Base-by-base conservation (phyloP, 2,329 filamentous ascomycete genomes). In the Fusarium beomiforme region DNA sequence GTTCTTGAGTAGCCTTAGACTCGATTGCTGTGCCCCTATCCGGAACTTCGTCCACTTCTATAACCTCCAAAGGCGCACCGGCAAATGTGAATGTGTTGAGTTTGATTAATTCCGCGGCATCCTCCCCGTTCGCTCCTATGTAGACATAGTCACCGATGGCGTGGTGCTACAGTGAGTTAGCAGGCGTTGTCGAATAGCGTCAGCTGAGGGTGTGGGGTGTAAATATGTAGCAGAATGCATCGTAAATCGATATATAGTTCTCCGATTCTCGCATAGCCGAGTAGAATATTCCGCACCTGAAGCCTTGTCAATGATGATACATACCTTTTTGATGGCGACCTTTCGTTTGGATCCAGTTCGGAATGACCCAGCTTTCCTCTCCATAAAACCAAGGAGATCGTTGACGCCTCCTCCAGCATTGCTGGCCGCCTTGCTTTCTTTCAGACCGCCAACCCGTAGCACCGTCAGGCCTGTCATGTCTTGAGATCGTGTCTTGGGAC, bases 241-340 rank as follows among this genome's bases (percentile, higher is more conserved):
- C 51, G 34, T 59, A 53, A 63, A 72, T 75, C 53, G 67, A 65
- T 72, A 65, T 58, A 70, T 67, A 47, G 64, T 62, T 70, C 61
- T 63, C 64, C 62, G 51, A 67, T 51, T 63, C 69, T 73, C 64
- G 65, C 61, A 68, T 66, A 67, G 64, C 56, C 62, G 68, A 64
- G 71, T 66, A 61, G 65, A 60, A 67, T 69, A 53, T 47, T 71
- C 66, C 58, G 67, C 70, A 78, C 78, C 79, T 76, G 75, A 74
- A 76, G 65, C 63, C 71, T 64, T 64, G 77, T 81, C 77, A 78
- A 79, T 76, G 71, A 71, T 69, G 24, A 58, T 80, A 92, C 91
- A 89, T 92, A 94, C 92, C 90, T 93, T 93, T 83, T 89, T 90
- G 70, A 95, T 90, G 78, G 86, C 89, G 75, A 93, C 84, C 73